Conservation (phyloP, 176 grass and related monocot genomes). For the barley (Hordeum vulgare) region MorexV3_pseudomolecules_assembly NC_058518.1:72452049-72452548, state of each 20-base stretch:
- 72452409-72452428: constrained; percentile 55
- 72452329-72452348: not conserved
- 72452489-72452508: constrained; percentile 31
- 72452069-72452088: not conserved
- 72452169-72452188: not conserved
- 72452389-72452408: constrained; percentile 42
- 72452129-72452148: not conserved
- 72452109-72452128: not conserved
- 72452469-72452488: constrained; percentile 34
- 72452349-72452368: constrained; percentile 45
- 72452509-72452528: constrained; percentile 27
- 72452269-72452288: constrained; percentile 2
- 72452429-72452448: constrained; percentile 55
- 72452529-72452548: constrained; percentile 28
- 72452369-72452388: constrained; percentile 52
- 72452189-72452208: not conserved
- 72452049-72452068: not conserved
- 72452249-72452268: not conserved
- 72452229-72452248: not conserved
- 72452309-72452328: not conserved
- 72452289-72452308: constrained; percentile 19
- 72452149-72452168: not conserved
- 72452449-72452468: constrained; percentile 43
- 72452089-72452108: not conserved
- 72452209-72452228: not conserved